These are phyloP conservation scores for Eremomyces bilateralis DNA, from an alignment of 495 filamentous ascomycete species.

Conservation along the genomic window DNA sequence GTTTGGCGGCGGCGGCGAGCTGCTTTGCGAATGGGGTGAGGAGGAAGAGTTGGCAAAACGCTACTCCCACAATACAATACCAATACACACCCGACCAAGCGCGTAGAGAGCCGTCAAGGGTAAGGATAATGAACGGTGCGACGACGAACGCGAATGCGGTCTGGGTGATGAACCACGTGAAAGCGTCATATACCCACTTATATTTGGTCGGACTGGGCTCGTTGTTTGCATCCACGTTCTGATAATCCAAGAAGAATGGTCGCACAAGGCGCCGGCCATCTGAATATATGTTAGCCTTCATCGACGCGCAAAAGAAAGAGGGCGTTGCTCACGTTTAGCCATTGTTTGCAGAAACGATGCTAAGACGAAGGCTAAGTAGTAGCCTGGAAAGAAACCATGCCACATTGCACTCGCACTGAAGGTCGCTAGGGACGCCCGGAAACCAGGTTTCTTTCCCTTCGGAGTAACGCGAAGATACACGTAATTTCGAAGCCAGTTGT, in stretches of 20 bases:
- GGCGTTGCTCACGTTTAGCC: constrained; percentile 55
- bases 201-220: constrained; percentile 45
- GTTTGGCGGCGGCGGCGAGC: constrained; percentile 15
- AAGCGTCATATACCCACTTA: constrained; percentile 51
- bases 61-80: constrained; percentile 53
- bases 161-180: constrained; percentile 64
- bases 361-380: constrained; percentile 77
- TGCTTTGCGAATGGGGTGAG: constrained; percentile 42
- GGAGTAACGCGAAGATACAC: constrained; percentile 90
- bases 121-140: constrained; percentile 64
- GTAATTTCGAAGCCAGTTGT: constrained; percentile 90
- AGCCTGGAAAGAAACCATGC: constrained; percentile 96
- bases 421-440: constrained; percentile 82
- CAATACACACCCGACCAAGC: constrained; percentile 81
- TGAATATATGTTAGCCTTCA: constrained; percentile 5
- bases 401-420: constrained; percentile 88
- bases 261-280: constrained; percentile 55
- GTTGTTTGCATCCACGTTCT: constrained; percentile 38
- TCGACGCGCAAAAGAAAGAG: no score
- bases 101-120: constrained; percentile 37
- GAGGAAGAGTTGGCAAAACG: constrained; percentile 47
- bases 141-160: constrained; percentile 60
- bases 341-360: constrained; percentile 78
- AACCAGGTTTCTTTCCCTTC: constrained; percentile 87
- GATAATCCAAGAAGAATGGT: constrained; percentile 74